phyloP scores from a whole-genome alignment of 495 filamentous ascomycete genomes.

The Jackrogersella multiformis region DNA sequence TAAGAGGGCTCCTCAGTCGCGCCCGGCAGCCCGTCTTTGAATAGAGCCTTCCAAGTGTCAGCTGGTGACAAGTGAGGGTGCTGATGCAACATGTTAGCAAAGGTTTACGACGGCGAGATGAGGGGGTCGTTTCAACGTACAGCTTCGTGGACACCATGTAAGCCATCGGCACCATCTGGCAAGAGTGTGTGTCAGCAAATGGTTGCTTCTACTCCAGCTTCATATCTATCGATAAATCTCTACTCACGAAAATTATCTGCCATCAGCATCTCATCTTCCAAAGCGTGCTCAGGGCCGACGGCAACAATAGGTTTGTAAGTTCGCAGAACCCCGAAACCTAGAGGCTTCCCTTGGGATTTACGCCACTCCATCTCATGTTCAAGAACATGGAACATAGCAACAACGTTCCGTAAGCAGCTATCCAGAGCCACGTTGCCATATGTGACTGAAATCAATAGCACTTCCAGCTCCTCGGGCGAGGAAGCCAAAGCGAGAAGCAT shows the following conservation, averaged over 20 bases:
- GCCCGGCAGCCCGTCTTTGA: constrained; percentile 63
- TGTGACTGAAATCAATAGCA: constrained; percentile 88
- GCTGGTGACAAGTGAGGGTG: constrained; percentile 86
- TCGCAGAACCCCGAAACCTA: constrained; percentile 74
- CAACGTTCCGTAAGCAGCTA: constrained; percentile 87
- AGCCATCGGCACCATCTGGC: constrained; percentile 86
- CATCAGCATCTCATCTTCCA: constrained; percentile 83
- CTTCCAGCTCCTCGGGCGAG: constrained; percentile 83
- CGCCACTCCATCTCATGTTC: constrained; percentile 92
- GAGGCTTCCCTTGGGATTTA: constrained; percentile 65
- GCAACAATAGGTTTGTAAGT: constrained; percentile 82
- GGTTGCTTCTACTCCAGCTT: neutral
- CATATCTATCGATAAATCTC: neutral
- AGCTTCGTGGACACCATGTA: constrained; percentile 86
- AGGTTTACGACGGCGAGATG: neutral
- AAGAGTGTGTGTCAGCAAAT: neutral
- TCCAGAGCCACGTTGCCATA: constrained; percentile 92
- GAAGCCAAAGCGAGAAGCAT: constrained; percentile 83
- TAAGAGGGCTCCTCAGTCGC: constrained; percentile 52
- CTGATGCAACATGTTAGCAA: constrained; percentile 53
- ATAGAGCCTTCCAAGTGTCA: constrained; percentile 86
- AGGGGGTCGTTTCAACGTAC: constrained; percentile 57
- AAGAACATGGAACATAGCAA: constrained; percentile 91
- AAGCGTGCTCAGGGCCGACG: constrained; percentile 82
- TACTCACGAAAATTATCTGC: constrained; percentile 90